Evolutionary conservation across 2,329 filamentous ascomycete species (phyloP), one percentile per base, ranked within the genome.

Genomic region (Macrophomina tecta): DNA sequence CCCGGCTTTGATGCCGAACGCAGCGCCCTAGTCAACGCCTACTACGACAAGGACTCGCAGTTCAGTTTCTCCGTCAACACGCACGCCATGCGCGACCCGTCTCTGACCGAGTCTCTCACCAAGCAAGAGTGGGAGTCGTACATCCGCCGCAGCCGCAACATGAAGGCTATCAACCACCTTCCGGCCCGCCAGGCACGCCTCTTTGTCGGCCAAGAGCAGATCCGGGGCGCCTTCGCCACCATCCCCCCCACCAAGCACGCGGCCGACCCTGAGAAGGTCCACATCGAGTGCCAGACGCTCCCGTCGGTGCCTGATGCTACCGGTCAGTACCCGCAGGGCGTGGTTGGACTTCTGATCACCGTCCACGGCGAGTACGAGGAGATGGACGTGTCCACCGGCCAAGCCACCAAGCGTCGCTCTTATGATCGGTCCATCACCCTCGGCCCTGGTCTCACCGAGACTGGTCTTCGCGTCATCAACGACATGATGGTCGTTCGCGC

Each of bases 321-420:
- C 12, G 88, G 89, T 1, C 79, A 89, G 69, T 89, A 84, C 68
- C 76, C 81, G 0, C 81, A 82, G 23, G 92, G 91, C 4, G 91
- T 94, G 23, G 91, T 91, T 69, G 92, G 93, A 7, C 86, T 96
- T 70, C 85, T 92, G 60, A 86, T 96, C 70, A 90, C 86, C 7
- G 85, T 94, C n/a, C 91, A 95, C 72, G 91, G 93, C 69, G 91
- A 94, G 73, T 96, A 93, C 68, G 89, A 94, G 58, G 93, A 97
- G 75, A 82, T 89, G 18, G 87, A 91, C 70, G 77, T 81, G 3
- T 78, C 79, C 16, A 85, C 84, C 28, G 82, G 84, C 56, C 84
- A 86, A 52, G 85, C 85, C 51, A 84, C 87, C 45, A 87, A 89
- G 71, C 73, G 75, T 11, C 89, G 93, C 68, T 93, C 90, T 76